A percentile compares a stretch with the other conserved stretches of the same genome.
These are phyloP conservation scores for Fusarium sp. DNA, from an alignment of 2,329 filamentous ascomycete species.

Conservation along the genomic window DNA sequence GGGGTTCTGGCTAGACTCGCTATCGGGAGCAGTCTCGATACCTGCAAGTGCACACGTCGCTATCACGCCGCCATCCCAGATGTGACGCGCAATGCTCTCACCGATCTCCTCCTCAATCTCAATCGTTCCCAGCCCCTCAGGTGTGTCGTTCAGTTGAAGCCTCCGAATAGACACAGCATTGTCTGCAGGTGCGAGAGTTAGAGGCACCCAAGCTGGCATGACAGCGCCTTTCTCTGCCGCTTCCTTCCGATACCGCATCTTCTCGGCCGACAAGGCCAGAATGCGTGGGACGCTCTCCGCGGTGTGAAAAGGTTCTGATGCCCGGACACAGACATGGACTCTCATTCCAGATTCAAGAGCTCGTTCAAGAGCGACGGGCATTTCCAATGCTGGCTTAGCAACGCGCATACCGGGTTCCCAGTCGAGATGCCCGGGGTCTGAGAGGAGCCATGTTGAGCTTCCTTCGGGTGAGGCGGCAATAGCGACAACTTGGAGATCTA, in stretches of 20 bases:
- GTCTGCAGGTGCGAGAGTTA: slow-evolving; percentile 40
- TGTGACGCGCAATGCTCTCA: slow-evolving; percentile 66
- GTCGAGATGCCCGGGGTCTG: slow-evolving; percentile 40
- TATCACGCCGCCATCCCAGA: slow-evolving; percentile 66
- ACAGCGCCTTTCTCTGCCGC: slow-evolving; percentile 48
- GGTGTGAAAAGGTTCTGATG: slow-evolving; percentile 35
- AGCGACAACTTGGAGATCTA: slow-evolving; percentile 53
- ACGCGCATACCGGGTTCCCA: slow-evolving; percentile 51
- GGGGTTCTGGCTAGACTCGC: slow-evolving; percentile 37
- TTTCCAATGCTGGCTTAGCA: slow-evolving; percentile 46
- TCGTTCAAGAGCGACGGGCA: slow-evolving; percentile 41
- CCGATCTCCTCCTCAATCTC: slow-evolving; percentile 64
- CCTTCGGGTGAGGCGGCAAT: slow-evolving; percentile 35
- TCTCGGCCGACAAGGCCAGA: slow-evolving; percentile 32
- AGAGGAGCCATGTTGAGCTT: slow-evolving; percentile 36
- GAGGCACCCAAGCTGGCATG: slow-evolving; percentile 53
- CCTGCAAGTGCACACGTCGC: slow-evolving; percentile 48
- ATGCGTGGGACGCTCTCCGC: slow-evolving; percentile 42
- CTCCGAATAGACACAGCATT: slow-evolving; percentile 42
- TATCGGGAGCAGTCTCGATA: slow-evolving; percentile 39
- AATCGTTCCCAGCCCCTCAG: slow-evolving; percentile 41
- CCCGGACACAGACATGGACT: slow-evolving; percentile 43
- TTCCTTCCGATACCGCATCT: slow-evolving; percentile 27
- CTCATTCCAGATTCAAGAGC: slow-evolving; percentile 36
- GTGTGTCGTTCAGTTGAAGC: slow-evolving; percentile 38